Evolutionary conservation across 495 filamentous ascomycete species (phyloP).

Genomic region (Hypoxylon perforatum): DNA sequence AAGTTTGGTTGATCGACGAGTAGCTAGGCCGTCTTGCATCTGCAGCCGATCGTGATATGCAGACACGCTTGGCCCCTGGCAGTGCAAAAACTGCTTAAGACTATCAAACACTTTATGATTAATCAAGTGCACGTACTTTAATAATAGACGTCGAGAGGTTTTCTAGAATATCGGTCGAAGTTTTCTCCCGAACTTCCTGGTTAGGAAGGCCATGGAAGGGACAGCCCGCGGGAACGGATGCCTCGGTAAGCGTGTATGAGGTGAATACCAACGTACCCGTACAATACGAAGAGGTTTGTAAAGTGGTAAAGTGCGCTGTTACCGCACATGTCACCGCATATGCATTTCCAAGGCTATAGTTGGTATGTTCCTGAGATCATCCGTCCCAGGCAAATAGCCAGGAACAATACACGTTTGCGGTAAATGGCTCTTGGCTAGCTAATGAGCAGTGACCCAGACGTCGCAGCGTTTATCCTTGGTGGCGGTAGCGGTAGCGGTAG

Average conservation of each 20-base stretch:
- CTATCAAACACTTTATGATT: constrained; percentile 13
- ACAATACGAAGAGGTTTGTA: no score
- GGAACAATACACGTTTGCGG: constrained; percentile 8
- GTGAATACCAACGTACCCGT: constrained; percentile 16
- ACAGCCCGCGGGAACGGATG: constrained; percentile 30
- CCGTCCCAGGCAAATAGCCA: constrained; percentile 19
- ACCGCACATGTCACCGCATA: constrained; percentile 43
- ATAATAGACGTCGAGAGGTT: constrained; percentile 4
- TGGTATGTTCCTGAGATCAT: constrained; percentile 25
- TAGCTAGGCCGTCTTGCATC: neutral
- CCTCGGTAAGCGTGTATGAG: constrained; percentile 29
- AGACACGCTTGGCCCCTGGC: neutral
- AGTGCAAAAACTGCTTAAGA: neutral
- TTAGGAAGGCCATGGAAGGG: constrained; percentile 32
- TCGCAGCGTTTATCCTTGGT: constrained; percentile 12
- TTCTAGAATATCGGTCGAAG: constrained; percentile 41
- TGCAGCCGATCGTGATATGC: neutral
- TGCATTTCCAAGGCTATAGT: constrained; percentile 16
- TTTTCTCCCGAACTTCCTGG: constrained; percentile 42
- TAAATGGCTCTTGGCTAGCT: constrained; percentile 7
- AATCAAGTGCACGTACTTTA: constrained; percentile 8
- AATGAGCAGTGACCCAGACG: constrained; percentile 13
- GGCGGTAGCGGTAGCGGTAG: neutral
- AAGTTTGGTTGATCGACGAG: neutral
- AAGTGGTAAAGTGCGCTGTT: constrained; percentile 32